Evolutionary conservation across 306 rosid species (phyloP).

Genomic region (Pyrus pyrifolia): DNA sequence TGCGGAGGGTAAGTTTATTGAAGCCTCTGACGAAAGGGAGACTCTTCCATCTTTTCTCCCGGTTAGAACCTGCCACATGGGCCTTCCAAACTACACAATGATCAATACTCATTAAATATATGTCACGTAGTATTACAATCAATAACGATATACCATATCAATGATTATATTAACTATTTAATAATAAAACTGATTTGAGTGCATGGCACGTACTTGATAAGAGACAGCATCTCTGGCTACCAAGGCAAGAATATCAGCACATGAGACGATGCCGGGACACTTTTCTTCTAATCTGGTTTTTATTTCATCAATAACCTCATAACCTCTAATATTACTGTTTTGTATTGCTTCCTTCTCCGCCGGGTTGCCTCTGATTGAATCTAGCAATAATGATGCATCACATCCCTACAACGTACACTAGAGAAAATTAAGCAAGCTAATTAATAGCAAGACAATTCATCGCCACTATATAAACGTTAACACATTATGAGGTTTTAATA

Average conservation of each 20-base stretch:
- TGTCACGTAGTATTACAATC: not conserved
- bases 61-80: conserved; percentile 15
- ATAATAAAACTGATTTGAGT: not conserved
- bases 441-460: too few relatives aligned
- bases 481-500: too few relatives aligned
- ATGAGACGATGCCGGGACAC: conserved; percentile 27
- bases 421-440: not conserved
- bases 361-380: conserved; percentile 7
- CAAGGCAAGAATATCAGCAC: conserved; percentile 33
- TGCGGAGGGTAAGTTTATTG: conserved; percentile 28
- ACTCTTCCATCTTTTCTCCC: conserved; percentile 45
- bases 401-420: conserved; percentile 25
- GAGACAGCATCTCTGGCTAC: conserved; percentile 36
- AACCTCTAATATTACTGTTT: conserved; percentile 22
- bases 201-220: conserved; percentile 9
- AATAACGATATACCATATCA: not conserved
- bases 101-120: not conserved
- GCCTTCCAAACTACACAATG: conserved; percentile 14
- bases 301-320: conserved; percentile 30
- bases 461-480: not conserved
- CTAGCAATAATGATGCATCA: conserved; percentile 30
- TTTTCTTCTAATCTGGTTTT: conserved; percentile 20
- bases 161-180: not conserved
- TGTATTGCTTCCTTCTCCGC: conserved; percentile 27
- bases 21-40: conserved; percentile 20